phyloP scores from a whole-genome alignment of 768 basidiomycete species.

The Melanogaster broomeanus region DNA sequence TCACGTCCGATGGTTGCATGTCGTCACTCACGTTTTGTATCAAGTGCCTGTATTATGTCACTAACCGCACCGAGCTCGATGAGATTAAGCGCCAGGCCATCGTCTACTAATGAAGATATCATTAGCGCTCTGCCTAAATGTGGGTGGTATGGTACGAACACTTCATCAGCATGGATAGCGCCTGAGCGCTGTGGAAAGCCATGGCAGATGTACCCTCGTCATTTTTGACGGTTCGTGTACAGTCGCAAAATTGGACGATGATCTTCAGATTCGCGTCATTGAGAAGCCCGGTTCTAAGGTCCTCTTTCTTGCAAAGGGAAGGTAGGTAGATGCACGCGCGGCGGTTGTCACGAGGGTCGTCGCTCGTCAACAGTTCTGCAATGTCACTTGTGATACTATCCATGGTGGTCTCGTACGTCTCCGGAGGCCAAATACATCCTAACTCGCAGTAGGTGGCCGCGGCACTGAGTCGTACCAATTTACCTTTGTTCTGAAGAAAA shows the following conservation, averaged over 20 bases:
- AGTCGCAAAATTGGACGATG: constrained; percentile 21
- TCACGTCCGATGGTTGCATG: not conserved
- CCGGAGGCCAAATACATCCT: constrained; percentile 19
- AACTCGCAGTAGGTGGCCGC: constrained; percentile 28
- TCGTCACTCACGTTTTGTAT: constrained; percentile 15
- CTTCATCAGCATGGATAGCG: constrained; percentile 26
- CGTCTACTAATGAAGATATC: constrained; percentile 11
- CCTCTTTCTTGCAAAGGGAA: constrained; percentile 24
- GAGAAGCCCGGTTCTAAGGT: constrained; percentile 13
- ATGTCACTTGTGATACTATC: constrained; percentile 11
- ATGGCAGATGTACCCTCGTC: constrained; percentile 19
- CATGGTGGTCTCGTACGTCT: not conserved
- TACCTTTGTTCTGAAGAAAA: constrained; percentile 16
- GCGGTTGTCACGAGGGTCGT: constrained; percentile 4
- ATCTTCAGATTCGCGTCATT: constrained; percentile 16
- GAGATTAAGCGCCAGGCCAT: constrained; percentile 8
- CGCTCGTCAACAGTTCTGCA: constrained; percentile 12
- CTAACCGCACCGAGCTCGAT: constrained; percentile 16
- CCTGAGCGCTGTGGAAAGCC: constrained; percentile 27
- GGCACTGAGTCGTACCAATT: constrained; percentile 23
- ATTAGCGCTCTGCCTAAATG: not conserved
- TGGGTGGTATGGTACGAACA: constrained; percentile 13
- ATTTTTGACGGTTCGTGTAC: not conserved
- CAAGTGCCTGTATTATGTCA: constrained; percentile 17
- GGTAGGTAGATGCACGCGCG: constrained; percentile 31